Conservation (phyloP, 1,284 basidiomycete species). For the Dichomitus squalens region DNA sequence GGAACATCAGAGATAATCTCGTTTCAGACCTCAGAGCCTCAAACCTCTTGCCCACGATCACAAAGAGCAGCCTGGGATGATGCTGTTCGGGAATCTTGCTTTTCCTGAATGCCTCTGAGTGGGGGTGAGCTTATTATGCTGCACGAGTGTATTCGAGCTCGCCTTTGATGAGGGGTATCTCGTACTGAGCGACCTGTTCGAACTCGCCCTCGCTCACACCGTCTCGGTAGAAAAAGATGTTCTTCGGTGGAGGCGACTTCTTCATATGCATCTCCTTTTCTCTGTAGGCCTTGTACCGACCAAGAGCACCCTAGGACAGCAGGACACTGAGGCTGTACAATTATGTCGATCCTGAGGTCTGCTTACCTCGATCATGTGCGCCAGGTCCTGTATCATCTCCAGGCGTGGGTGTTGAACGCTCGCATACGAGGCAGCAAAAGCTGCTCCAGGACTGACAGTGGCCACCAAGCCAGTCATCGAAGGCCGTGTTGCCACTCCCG, state of each 20-base stretch:
- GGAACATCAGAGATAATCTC: not conserved
- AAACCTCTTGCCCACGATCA: conserved; percentile 60
- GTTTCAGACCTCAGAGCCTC: not conserved
- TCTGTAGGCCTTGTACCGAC: conserved; percentile 9
- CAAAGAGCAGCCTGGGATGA: conserved; percentile 40
- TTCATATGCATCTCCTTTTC: not conserved
- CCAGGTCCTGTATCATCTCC: conserved; percentile 52
- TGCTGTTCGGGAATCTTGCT: conserved; percentile 6
- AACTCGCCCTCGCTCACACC: conserved; percentile 70
- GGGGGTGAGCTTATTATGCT: not conserved
- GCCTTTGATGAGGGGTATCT: conserved; percentile 51
- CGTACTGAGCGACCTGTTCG: conserved; percentile 41
- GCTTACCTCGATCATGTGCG: conserved; percentile 40
- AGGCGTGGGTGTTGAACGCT: conserved; percentile 49
- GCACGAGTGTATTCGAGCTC: not conserved
- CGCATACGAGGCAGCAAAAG: conserved; percentile 38
- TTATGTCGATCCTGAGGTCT: not conserved
- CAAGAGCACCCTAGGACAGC: conserved; percentile 30
- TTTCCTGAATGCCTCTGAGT: conserved; percentile 12
- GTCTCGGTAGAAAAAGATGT: conserved; percentile 60
- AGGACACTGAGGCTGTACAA: not conserved
- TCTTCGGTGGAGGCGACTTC: conserved; percentile 24
- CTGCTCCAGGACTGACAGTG: conserved; percentile 40
- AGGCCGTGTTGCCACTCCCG: conserved; percentile 44
- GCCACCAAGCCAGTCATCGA: conserved; percentile 58